phyloP scores from a whole-genome alignment of 306 rosid genomes.

The Lathyrus aphaca region DNA sequence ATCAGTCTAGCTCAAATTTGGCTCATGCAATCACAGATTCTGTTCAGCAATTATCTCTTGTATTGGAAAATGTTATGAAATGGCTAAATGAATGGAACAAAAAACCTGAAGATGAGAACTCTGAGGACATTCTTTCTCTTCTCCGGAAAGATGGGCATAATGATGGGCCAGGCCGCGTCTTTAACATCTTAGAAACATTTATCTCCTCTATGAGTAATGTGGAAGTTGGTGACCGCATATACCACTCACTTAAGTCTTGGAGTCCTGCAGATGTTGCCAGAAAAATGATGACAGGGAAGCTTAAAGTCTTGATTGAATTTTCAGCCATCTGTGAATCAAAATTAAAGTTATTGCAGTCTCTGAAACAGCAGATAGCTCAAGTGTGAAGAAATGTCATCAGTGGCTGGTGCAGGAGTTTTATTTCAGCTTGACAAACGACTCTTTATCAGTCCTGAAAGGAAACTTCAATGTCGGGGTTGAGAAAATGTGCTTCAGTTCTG shows the following conservation, averaged over 20 bases:
- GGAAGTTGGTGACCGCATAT: conserved; percentile 64
- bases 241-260: conserved; percentile 77
- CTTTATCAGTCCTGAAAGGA: not conserved
- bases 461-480: conserved; percentile 23
- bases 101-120: conserved; percentile 62
- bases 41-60: conserved; percentile 52
- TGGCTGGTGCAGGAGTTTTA: conserved; percentile 26
- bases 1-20: conserved; percentile 53
- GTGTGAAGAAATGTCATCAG: conserved; percentile 44
- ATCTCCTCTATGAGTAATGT: conserved; percentile 47
- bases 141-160: conserved; percentile 51
- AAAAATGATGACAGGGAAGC: conserved; percentile 73
- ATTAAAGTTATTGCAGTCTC: conserved; percentile 51
- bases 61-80: conserved; percentile 61
- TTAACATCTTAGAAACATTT: conserved; percentile 53
- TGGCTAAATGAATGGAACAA: conserved; percentile 62
- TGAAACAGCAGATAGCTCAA: conserved; percentile 75
- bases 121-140: conserved; percentile 58
- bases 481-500: conserved; percentile 27
- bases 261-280: conserved; percentile 68
- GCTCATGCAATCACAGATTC: conserved; percentile 55
- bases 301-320: conserved; percentile 57
- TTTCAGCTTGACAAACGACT: conserved; percentile 27
- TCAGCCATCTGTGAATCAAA: conserved; percentile 69
- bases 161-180: conserved; percentile 78